Evolutionary conservation across 371 early-diverging fungal genomes (phyloP), one percentile per base, ranked within the genome.

Genomic region (Nosema muscidifuracis): DNA sequence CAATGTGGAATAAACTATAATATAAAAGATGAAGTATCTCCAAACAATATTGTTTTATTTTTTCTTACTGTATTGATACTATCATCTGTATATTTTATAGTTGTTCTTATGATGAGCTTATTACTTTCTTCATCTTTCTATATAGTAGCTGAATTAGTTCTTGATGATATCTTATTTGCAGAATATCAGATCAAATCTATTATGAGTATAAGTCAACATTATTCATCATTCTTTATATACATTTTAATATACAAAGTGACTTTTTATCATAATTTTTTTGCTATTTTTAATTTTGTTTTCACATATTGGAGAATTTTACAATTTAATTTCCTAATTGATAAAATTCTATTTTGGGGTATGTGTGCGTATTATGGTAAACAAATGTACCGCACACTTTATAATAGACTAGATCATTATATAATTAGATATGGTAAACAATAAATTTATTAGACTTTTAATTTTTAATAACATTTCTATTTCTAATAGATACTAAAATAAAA

Each of bases 241-340:
- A 47, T 68, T 34, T 18, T 71, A 3, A n/a, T 77, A 13, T 79
- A 75, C 55, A 57, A 67, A 51, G 16, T 81, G 22, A 20, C 58
- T 15, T 47, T 53, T 26, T 66, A 69, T 22, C 16, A 42, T 16
- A 60, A 58, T 10, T 56, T 68, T 24, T 40, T 81, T 13, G 28
- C 58, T 0, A 57, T 73, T 44, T 68, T 81, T 65, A 83, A 83
- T 65, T 80, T 78, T 50, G 26, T 79, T 12, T 80, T 83, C 40
- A 77, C 80, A 18, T 63, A 76, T 36, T 83, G 84, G 84, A 61
- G 84, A 65, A 53, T 81, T 1, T 16, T 73, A 22, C 66, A 81
- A n/a, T 83, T 79, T 71, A 68, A 75, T 34, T 81, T 65, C 40
- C 6, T 60, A 18, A 20, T 80, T 26, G 84, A 83, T 57, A 65